phyloP scores from a whole-genome alignment of 192 early-diverging fungal genomes.

The Linnemannia exigua region DNA sequence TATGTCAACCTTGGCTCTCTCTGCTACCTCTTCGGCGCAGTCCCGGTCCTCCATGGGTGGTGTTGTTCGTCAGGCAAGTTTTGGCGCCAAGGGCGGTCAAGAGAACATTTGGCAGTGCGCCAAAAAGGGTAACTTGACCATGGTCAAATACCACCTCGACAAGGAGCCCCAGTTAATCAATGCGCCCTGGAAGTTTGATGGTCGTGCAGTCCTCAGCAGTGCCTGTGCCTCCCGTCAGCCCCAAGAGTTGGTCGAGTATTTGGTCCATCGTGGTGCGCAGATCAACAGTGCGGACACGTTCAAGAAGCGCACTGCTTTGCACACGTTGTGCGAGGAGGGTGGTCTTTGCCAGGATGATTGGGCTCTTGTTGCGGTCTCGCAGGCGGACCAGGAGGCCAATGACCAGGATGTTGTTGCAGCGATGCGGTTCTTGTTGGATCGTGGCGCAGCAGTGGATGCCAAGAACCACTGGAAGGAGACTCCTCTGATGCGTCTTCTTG shows the following conservation, averaged over 20 bases:
- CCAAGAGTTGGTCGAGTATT: slow-evolving; percentile 47
- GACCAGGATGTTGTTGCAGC: slow-evolving; percentile 44
- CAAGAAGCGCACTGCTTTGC: slow-evolving; percentile 52
- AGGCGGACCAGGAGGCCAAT: slow-evolving; percentile 42
- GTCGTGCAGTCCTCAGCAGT: slow-evolving; percentile 50
- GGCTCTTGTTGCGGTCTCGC: slow-evolving; percentile 23
- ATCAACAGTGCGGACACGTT: slow-evolving; percentile 49
- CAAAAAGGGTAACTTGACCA: slow-evolving; percentile 42
- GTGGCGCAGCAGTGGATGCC: slow-evolving; percentile 44
- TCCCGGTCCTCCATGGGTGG: background rate
- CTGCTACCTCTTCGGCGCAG: slow-evolving; percentile 38
- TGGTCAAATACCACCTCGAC: slow-evolving; percentile 39
- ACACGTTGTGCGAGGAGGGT: slow-evolving; percentile 48
- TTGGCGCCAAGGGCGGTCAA: slow-evolving; percentile 23
- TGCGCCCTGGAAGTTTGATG: slow-evolving; percentile 52
- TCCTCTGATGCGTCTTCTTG: slow-evolving; percentile 38
- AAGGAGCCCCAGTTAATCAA: slow-evolving; percentile 37
- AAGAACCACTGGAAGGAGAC: slow-evolving; percentile 59
- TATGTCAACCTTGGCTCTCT: slow-evolving; percentile 50
- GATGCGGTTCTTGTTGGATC: slow-evolving; percentile 52
- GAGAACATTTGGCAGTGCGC: slow-evolving; percentile 54
- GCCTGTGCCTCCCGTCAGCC: slow-evolving; percentile 48
- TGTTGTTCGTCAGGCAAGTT: slow-evolving; percentile 5
- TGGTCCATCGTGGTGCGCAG: slow-evolving; percentile 45
- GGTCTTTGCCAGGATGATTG: slow-evolving; percentile 50